Evolutionary conservation across 2,329 filamentous ascomycete species (phyloP).

Genomic region (Nothophoma quercina): DNA sequence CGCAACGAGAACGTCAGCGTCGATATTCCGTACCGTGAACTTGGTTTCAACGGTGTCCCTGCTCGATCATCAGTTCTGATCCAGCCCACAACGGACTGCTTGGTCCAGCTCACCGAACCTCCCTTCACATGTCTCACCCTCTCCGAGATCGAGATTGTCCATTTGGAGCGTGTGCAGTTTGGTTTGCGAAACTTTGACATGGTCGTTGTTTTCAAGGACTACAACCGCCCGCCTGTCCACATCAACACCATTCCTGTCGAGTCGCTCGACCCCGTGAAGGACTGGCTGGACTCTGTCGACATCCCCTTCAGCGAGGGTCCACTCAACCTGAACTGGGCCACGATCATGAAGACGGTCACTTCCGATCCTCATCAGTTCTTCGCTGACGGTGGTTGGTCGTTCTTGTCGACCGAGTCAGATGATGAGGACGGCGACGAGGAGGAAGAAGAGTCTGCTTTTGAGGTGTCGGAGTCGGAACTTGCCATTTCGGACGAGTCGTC

Average conservation of each 20-base stretch:
- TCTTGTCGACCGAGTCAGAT: slow-evolving; percentile 87
- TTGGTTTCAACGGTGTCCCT: slow-evolving; percentile 96
- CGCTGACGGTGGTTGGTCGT: slow-evolving; percentile 91
- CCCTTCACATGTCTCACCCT: slow-evolving; percentile 96
- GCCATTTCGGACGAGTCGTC: slow-evolving; percentile 75
- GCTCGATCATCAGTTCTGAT: slow-evolving; percentile 95
- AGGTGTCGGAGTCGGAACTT: slow-evolving; percentile 85
- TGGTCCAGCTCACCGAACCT: slow-evolving; percentile 95
- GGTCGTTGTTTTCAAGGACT: slow-evolving; percentile 98
- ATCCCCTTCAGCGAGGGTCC: slow-evolving; percentile 94
- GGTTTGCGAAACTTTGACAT: slow-evolving; percentile 99
- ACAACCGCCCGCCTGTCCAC: slow-evolving; percentile 85
- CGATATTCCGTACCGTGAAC: slow-evolving; percentile 94
- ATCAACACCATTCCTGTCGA: slow-evolving; percentile 99
- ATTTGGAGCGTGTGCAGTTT: slow-evolving; percentile 94
- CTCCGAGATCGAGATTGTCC: slow-evolving; percentile 94
- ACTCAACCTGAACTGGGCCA: slow-evolving; percentile 97
- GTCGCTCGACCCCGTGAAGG: slow-evolving; percentile 91
- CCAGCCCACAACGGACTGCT: slow-evolving; percentile 93
- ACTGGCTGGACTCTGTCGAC: slow-evolving; percentile 95
- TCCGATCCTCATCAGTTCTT: slow-evolving; percentile 96
- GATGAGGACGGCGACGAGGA: slow-evolving; percentile 78
- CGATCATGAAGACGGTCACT: slow-evolving; percentile 99
- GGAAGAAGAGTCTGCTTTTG: slow-evolving; percentile 90
- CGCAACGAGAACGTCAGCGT: slow-evolving; percentile 90